Base-by-base conservation (phyloP, 2,329 filamentous ascomycete species). In the Diaporthe caulivora region DNA sequence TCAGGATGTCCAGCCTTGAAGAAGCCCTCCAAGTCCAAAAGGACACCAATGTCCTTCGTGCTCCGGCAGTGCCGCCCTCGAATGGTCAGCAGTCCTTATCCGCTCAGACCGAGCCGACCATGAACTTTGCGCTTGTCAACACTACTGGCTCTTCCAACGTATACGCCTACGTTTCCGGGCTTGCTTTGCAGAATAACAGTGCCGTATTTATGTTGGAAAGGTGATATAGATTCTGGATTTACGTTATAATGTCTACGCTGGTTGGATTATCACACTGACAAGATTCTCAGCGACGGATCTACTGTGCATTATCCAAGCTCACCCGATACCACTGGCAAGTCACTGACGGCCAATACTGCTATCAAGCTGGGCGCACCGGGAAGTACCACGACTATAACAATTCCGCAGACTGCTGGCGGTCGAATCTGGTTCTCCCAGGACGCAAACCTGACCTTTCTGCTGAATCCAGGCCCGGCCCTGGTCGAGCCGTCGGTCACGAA, bases 141-240 rank as follows among this genome's bases (percentile, higher is more conserved):
- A 89, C 89, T 77, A 93, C 92, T 1, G 83, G 83, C 40, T 91
- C 92, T 1, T 82, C 84, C 69, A 87, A 82, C 44, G 88, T 91
- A 55, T 94, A 90, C 78, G 93, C 91, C 26, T 93, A 94, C 80
- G 88, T 97, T 78, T 95, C 92, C 1, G 93, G 93, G 26, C 85
- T 86, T 24, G 90, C 91, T 42, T 79, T 92, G 57, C 87, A 91
- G 79, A 88, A 89, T 24, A 86, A 88, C 79, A 89, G 90, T 77
- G 86, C 86, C 18, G 85, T 92, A 26, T 87, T 92, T 74, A 84
- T 95, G 55, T 85, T 95, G 34, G 84, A 89, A 77, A 84, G 91
- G 73, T 75, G 49, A 42, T n/a, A n/a, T 44, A 3, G 29, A 5
- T 17, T 13, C 1, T 11, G 31, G 11, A 13, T 4, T n/a, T 11